These are phyloP conservation scores for Termitomyces sp. DNA, from an alignment of 768 basidiomycete genomes.

Conservation along the genomic window DNA sequence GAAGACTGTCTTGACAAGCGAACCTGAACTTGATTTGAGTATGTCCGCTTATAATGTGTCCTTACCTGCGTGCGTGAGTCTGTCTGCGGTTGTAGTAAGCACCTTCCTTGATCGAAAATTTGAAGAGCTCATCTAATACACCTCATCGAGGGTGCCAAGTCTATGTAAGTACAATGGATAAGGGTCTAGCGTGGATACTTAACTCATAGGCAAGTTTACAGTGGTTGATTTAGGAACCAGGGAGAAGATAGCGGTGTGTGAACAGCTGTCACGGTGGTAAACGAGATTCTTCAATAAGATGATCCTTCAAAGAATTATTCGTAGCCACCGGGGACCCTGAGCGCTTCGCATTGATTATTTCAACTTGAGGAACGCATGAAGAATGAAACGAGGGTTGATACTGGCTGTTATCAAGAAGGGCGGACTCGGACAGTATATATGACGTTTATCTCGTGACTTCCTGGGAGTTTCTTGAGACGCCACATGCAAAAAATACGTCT, in stretches of 20 bases:
- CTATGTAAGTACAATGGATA: constrained; percentile 42
- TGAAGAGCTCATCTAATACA: too few species aligned
- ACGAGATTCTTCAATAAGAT: not conserved
- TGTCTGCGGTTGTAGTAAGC: too few species aligned
- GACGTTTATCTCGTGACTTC: not conserved
- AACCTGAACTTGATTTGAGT: too few species aligned
- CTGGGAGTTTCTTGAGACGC: too few species aligned
- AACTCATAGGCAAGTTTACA: constrained; percentile 43
- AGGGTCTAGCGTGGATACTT: constrained; percentile 49
- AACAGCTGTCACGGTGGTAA: not conserved
- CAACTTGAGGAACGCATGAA: constrained; percentile 37
- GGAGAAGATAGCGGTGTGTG: constrained; percentile 34
- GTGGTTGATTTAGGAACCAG: constrained; percentile 53
- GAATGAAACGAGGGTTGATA: constrained; percentile 46
- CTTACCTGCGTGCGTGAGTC: too few species aligned
- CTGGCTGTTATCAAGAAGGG: constrained; percentile 16
- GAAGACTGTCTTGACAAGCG: too few species aligned
- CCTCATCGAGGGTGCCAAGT: constrained; percentile 37
- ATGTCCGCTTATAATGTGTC: too few species aligned
- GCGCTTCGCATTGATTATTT: constrained; percentile 43
- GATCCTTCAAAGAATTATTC: constrained; percentile 30
- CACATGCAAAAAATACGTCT: not conserved
- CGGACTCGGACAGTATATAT: too few species aligned
- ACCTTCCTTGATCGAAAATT: too few species aligned
- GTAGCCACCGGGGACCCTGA: constrained; percentile 49